phyloP scores from a whole-genome alignment of 345 rosid genomes.

The Populus euphratica region DNA sequence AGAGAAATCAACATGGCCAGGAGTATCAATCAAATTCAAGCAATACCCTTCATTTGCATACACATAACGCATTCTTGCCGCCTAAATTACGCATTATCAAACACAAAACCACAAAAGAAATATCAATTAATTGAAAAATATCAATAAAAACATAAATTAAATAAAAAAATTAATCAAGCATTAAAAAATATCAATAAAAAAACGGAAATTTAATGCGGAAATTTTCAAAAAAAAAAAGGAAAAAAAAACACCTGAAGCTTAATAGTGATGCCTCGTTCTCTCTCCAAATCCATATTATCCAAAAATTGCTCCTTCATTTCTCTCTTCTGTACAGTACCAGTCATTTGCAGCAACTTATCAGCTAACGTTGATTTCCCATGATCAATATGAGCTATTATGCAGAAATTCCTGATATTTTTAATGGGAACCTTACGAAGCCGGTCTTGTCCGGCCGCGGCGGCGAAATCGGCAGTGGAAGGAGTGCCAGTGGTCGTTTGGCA shows the following conservation, averaged over 20 bases:
- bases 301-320: constrained; percentile 98
- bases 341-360: constrained; percentile 85
- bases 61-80: constrained; percentile 94
- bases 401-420: constrained; percentile 77
- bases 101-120: neutral
- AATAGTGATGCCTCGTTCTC: constrained; percentile 97
- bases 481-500: neutral
- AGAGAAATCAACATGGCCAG: constrained; percentile 97
- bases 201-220: neutral
- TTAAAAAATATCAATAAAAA: neutral
- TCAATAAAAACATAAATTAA: neutral
- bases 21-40: constrained; percentile 90
- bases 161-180: neutral
- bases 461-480: constrained; percentile 17
- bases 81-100: constrained; percentile 38
- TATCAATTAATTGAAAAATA: neutral
- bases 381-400: constrained; percentile 92
- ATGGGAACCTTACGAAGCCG: constrained; percentile 81
- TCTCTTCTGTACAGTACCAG: constrained; percentile 89
- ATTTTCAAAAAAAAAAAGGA: neutral
- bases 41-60: constrained; percentile 62
- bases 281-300: constrained; percentile 97
- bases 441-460: constrained; percentile 56
- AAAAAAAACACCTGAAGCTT: constrained; percentile 65
- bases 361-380: constrained; percentile 97